Evolutionary conservation across 768 basidiomycete species (phyloP).

Genomic region (Chalciporus piperatus): DNA sequence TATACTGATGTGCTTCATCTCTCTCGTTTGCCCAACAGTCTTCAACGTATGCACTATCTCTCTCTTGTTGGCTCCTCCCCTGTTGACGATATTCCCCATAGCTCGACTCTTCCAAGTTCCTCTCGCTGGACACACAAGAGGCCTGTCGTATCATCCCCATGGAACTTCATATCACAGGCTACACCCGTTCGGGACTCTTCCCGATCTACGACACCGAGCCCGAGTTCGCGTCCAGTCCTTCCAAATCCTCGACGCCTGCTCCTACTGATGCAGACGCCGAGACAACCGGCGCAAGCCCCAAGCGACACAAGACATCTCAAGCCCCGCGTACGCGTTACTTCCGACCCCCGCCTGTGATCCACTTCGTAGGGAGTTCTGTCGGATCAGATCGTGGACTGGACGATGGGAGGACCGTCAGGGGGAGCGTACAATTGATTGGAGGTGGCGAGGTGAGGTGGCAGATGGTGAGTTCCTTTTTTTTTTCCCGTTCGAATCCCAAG

Average conservation of each 20-base stretch:
- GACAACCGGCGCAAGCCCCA: not conserved
- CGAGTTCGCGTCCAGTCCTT: not conserved
- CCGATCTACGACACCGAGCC: slow-evolving; percentile 10
- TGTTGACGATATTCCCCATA: slow-evolving; percentile 1
- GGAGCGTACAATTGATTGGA: slow-evolving; percentile 46
- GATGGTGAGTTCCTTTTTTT: slow-evolving; percentile 34
- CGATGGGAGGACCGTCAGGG: slow-evolving; percentile 36
- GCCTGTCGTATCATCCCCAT: slow-evolving; percentile 54
- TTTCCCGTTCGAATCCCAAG: not conserved
- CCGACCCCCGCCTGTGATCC: slow-evolving; percentile 47
- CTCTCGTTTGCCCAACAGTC: slow-evolving; percentile 8
- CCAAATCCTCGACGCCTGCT: not conserved
- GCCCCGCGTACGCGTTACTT: slow-evolving; percentile 19
- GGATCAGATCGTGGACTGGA: slow-evolving; percentile 36
- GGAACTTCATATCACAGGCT: slow-evolving; percentile 41
- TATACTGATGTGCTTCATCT: not conserved
- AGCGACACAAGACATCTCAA: not conserved
- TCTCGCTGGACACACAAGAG: slow-evolving; percentile 35
- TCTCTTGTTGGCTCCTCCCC: not conserved
- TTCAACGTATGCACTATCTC: slow-evolving; percentile 18
- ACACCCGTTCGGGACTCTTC: slow-evolving; percentile 29
- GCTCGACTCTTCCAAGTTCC: slow-evolving; percentile 31
- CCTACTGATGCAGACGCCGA: not conserved
- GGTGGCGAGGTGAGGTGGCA: slow-evolving; percentile 53
- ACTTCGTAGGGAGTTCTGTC: slow-evolving; percentile 44